Base-by-base conservation (phyloP, 129 eudicot genomes). In the Chrysanthemum makinoi region DNA sequence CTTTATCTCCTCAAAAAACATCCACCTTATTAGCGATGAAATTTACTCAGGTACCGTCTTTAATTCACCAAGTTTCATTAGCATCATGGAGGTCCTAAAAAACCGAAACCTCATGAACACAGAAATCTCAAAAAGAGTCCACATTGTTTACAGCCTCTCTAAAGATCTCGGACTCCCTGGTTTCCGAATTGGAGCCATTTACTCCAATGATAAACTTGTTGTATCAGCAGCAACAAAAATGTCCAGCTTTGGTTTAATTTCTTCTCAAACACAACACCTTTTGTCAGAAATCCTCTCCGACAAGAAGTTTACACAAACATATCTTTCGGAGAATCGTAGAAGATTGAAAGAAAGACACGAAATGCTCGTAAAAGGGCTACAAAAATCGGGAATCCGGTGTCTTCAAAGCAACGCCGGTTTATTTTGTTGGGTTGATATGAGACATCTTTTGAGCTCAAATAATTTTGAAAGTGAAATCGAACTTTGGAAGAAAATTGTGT, bases 111-210 rank as follows among this genome's bases (percentile, higher is more conserved):
- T 68, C 65, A 44, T 69, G 66, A 73, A 84, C 72, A 68, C 82
- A 0, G 87, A 80, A 10, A 77, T 90, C 65, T 63, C 76, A 18
- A 73, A 90, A 26, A 73, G 96, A 65, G 97, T 90, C 65, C 99
- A 95, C 86, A 80, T 90, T 43, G 94, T 95, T 5, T 87, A 85
- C 44, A 90, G 99, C 60, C 83, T 95, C 58, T 90, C 97, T 13
- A 95, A 95, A 28, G 99, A 95, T 73, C 80, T 95, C 5, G 97
- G 97, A 4, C 94, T 95, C 35, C 97, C 99, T 1, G 99, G 99
- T 39, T 95, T 95, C 76, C 93, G 99, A 48, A 91, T 95, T 33
- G 99, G 99, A 11, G 87, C 96, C 1, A 83, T 95, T 63, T 95
- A 95, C 79, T 86, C 96, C 83, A 88, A 84, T 54, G 86, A 95